A percentile compares a stretch with the other conserved stretches of the same genome.
Conservation (phyloP, 208 protist genomes). For the Entamoeba invadens region DNA sequence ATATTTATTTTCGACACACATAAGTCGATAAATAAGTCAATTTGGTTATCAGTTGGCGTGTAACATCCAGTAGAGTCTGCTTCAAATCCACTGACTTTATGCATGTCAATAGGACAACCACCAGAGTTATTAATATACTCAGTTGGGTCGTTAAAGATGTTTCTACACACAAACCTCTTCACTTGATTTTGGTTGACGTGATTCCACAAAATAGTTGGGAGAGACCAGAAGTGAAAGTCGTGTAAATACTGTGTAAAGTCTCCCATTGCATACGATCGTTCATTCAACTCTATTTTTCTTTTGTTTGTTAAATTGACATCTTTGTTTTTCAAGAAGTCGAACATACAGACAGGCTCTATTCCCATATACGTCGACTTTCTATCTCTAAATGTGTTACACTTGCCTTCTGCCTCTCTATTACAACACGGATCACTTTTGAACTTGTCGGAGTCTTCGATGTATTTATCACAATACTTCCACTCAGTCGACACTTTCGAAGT, state of each 20-base stretch:
- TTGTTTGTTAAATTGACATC: neutral
- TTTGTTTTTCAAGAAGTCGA: neutral
- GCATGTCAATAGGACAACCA: neutral
- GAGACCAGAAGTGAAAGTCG: neutral
- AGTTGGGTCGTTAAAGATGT: neutral
- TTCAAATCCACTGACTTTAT: neutral
- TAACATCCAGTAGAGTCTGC: neutral
- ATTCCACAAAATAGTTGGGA: neutral
- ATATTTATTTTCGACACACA: neutral
- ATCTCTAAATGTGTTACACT: neutral
- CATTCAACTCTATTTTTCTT: neutral
- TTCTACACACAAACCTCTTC: neutral
- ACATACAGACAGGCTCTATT: neutral
- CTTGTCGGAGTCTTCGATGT: neutral
- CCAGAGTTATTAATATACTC: neutral
- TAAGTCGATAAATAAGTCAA: neutral
- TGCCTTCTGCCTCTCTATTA: neutral
- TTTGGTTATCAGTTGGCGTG: neutral
- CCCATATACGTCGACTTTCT: neutral
- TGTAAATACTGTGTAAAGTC: neutral
- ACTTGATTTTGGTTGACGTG: neutral
- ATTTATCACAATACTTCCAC: neutral
- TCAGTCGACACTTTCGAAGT: neutral
- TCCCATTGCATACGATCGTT: neutral
- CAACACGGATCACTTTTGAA: neutral